Percentiles rank a stretch among this genome's conserved stretches.
These are phyloP conservation scores for Boechera divaricarpa DNA, from an alignment of 345 rosid species.

Conservation along the genomic window DNA sequence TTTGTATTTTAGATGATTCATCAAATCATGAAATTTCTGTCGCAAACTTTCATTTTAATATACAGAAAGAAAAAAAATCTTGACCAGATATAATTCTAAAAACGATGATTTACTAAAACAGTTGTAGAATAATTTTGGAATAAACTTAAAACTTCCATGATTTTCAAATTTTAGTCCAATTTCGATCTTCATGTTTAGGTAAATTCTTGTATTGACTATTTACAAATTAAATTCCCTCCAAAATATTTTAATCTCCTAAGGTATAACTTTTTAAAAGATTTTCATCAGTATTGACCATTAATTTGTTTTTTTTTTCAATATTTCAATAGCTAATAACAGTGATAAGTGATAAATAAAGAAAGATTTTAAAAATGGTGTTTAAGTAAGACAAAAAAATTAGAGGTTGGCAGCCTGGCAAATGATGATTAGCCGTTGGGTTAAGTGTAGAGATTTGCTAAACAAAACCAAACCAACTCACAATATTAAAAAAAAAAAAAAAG, in stretches of 20 bases:
- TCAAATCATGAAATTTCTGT: background rate
- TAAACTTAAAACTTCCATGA: background rate
- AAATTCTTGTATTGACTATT: background rate
- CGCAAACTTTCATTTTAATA: background rate
- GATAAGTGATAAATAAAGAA: background rate
- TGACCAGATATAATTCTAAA: background rate
- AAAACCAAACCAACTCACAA: conserved; percentile 29
- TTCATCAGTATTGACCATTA: background rate
- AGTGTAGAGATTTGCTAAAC: conserved; percentile 21
- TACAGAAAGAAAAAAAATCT: background rate
- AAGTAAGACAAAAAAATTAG: conserved; percentile 12
- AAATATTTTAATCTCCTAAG: background rate
- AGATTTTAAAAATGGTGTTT: background rate
- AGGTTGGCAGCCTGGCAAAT: conserved; percentile 30
- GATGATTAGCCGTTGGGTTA: conserved; percentile 40
- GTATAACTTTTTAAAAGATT: background rate
- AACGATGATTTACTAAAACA: background rate
- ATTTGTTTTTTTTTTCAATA: background rate
- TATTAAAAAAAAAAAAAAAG: background rate
- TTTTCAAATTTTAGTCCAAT: background rate
- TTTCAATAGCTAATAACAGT: background rate
- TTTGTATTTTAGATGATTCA: background rate
- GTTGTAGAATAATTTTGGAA: background rate
- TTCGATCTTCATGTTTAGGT: background rate
- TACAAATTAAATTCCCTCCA: background rate